A percentile compares a stretch with the other conserved stretches of the same genome.
Conservation (phyloP, 2,329 filamentous ascomycete species). For the Diaporthe caulivora region DNA sequence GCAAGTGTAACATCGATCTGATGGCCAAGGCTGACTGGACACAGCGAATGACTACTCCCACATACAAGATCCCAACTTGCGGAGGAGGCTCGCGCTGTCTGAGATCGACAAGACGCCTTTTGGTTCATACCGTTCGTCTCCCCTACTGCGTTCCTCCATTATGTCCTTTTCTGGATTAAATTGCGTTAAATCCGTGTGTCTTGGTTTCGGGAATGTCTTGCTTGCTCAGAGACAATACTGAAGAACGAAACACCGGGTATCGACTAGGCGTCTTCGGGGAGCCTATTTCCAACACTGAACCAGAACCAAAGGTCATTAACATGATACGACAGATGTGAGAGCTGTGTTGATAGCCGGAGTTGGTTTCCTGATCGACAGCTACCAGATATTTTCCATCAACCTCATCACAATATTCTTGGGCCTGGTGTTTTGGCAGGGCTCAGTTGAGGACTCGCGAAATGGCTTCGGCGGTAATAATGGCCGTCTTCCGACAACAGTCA, state of each 20-base stretch:
- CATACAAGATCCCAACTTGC: conserved; percentile 79
- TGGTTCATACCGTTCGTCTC: conserved; percentile 70
- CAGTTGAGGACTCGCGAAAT: conserved; percentile 51
- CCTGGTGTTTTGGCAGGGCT: conserved; percentile 78
- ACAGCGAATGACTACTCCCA: conserved; percentile 61
- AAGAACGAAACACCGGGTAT: background rate
- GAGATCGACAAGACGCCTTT: conserved; percentile 85
- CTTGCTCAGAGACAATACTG: background rate
- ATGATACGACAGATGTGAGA: conserved; percentile 65
- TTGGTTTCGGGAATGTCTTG: conserved; percentile 43
- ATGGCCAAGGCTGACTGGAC: background rate
- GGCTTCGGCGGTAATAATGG: conserved; percentile 66
- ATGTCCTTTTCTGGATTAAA: background rate
- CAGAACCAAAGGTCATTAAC: background rate
- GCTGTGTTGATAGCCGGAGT: conserved; percentile 82
- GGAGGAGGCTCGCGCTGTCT: conserved; percentile 79
- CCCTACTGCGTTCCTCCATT: background rate
- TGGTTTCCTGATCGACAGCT: conserved; percentile 87
- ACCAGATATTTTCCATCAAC: conserved; percentile 86
- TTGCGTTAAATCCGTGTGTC: background rate
- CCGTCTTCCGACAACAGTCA: conserved; percentile 72
- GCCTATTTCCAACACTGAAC: background rate
- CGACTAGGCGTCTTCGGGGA: background rate
- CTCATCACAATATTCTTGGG: conserved; percentile 79
- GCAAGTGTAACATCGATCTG: conserved; percentile 43